phyloP scores from a whole-genome alignment of 805 yeast species.

The Candida jianshihensis region DNA sequence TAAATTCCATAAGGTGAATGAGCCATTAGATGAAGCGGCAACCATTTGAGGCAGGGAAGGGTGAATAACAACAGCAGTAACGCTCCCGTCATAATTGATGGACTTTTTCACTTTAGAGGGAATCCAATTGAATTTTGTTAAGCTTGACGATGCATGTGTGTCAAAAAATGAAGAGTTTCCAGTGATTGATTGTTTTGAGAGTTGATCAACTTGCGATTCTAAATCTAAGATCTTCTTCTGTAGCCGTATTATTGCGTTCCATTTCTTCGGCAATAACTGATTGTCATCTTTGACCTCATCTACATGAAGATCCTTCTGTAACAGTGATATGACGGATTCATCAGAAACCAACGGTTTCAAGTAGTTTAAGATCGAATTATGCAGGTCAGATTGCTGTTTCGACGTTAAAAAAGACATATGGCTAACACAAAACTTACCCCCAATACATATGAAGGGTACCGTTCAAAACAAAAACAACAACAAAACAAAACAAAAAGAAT shows the following conservation, averaged over 20 bases:
- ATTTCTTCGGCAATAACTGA: slow-evolving; percentile 60
- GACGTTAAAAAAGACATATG: slow-evolving; percentile 29
- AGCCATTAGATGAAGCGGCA: slow-evolving; percentile 62
- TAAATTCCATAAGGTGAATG: slow-evolving; percentile 64
- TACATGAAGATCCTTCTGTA: slow-evolving; percentile 19
- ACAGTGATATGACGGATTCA: slow-evolving; percentile 2
- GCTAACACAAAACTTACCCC: too few species aligned
- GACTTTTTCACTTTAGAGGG: slow-evolving; percentile 21
- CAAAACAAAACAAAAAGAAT: too few species aligned
- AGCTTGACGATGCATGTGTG: slow-evolving; percentile 9
- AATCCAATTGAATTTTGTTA: slow-evolving; percentile 18
- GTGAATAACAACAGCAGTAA: slow-evolving; percentile 63
- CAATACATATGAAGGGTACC: too few species aligned
- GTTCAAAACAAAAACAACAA: too few species aligned
- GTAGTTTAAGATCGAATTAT: slow-evolving; percentile 43
- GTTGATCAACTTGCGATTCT: slow-evolving; percentile 48
- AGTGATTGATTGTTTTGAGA: slow-evolving; percentile 37
- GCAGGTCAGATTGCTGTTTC: slow-evolving; percentile 38
- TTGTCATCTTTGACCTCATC: slow-evolving; percentile 20
- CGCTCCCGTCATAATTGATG: slow-evolving; percentile 35
- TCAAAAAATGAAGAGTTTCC: slow-evolving; percentile 25
- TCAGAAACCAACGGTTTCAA: slow-evolving; percentile 26
- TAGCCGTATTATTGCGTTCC: slow-evolving; percentile 78
- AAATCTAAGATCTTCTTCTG: slow-evolving; percentile 68
- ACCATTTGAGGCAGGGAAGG: slow-evolving; percentile 62